These are phyloP conservation scores for Nakazawaea peltata DNA, from an alignment of 805 yeast species.

Conservation along the genomic window DNA sequence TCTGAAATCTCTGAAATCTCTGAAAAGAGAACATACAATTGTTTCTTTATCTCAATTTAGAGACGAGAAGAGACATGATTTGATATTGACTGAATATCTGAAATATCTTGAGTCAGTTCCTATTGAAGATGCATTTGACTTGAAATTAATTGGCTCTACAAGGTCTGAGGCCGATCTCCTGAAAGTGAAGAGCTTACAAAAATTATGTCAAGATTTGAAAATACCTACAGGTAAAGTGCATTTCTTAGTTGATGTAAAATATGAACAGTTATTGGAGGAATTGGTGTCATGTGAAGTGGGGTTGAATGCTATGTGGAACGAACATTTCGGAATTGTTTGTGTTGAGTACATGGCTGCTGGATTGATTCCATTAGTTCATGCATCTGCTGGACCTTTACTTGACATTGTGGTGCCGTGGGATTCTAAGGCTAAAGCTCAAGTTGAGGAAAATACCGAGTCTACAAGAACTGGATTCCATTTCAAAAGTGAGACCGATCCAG, in stretches of 20 bases:
- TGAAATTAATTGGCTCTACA: conserved; percentile 80
- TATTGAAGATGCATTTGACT: conserved; percentile 34
- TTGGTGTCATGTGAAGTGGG: conserved; percentile 62
- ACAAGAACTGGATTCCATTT: conserved; percentile 76
- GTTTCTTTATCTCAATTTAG: conserved; percentile 86
- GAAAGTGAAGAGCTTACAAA: conserved; percentile 43
- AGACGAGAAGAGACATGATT: conserved; percentile 84
- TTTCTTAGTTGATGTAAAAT: conserved; percentile 69
- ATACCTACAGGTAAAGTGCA: conserved; percentile 34
- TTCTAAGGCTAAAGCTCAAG: conserved; percentile 17
- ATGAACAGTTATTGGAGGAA: conserved; percentile 47
- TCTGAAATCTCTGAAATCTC: background rate
- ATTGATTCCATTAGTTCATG: conserved; percentile 82
- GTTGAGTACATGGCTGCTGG: conserved; percentile 90
- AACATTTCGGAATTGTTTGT: conserved; percentile 96
- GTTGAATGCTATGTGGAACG: conserved; percentile 98
- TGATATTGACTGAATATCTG: conserved; percentile 59
- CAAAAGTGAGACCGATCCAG: conserved; percentile 66
- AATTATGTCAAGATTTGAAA: conserved; percentile 31
- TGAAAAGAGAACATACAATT: conserved; percentile 28
- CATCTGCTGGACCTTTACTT: conserved; percentile 88
- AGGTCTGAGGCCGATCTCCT: conserved; percentile 59
- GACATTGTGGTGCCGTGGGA: conserved; percentile 73
- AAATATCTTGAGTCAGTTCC: conserved; percentile 30
- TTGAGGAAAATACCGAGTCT: conserved; percentile 17